These are phyloP conservation scores for Nemophila menziesii DNA, from an alignment of 257 asterid species.

Conservation along the genomic window DNA sequence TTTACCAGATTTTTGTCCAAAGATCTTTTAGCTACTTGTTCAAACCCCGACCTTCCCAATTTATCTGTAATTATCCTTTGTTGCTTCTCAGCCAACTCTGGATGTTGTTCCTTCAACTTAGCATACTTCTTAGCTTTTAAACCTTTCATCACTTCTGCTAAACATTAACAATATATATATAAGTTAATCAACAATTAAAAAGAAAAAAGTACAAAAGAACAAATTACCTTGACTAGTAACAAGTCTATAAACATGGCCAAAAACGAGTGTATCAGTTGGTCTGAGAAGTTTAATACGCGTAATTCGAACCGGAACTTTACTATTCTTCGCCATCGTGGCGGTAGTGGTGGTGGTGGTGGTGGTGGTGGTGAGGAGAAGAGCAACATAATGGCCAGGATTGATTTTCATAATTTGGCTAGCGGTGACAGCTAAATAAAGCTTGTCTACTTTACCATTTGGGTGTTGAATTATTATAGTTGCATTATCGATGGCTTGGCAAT, in stretches of 20 bases:
- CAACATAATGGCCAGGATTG: slow-evolving; percentile 82
- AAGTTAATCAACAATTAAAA: background rate
- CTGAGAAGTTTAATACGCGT: slow-evolving; percentile 72
- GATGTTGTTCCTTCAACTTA: slow-evolving; percentile 36
- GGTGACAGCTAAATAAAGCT: slow-evolving; percentile 39
- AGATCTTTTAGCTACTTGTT: slow-evolving; percentile 28
- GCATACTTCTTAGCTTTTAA: slow-evolving; percentile 65
- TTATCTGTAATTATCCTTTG: slow-evolving; percentile 21
- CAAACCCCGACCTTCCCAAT: slow-evolving; percentile 28
- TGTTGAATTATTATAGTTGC: slow-evolving; percentile 58
- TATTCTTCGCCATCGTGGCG: slow-evolving; percentile 1
- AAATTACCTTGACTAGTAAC: slow-evolving; percentile 59
- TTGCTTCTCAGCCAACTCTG: slow-evolving; percentile 18
- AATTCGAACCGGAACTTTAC: slow-evolving; percentile 34
- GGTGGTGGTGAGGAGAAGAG: slow-evolving; percentile 79
- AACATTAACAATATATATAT: background rate
- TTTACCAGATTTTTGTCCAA: slow-evolving; percentile 22
- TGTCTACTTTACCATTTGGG: slow-evolving; percentile 65
- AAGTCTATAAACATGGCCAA: slow-evolving; percentile 82
- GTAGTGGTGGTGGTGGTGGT: slow-evolving; percentile 7
- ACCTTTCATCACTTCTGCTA: slow-evolving; percentile 58
- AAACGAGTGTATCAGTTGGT: slow-evolving; percentile 61
- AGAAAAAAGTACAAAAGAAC: background rate
- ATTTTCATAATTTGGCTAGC: slow-evolving; percentile 66
- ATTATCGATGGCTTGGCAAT: slow-evolving; percentile 87